A percentile compares a stretch with the other conserved stretches of the same genome.
These are phyloP conservation scores for Nigrograna mackinnonii DNA, from an alignment of 2,329 filamentous ascomycete species.

Conservation along the genomic window DNA sequence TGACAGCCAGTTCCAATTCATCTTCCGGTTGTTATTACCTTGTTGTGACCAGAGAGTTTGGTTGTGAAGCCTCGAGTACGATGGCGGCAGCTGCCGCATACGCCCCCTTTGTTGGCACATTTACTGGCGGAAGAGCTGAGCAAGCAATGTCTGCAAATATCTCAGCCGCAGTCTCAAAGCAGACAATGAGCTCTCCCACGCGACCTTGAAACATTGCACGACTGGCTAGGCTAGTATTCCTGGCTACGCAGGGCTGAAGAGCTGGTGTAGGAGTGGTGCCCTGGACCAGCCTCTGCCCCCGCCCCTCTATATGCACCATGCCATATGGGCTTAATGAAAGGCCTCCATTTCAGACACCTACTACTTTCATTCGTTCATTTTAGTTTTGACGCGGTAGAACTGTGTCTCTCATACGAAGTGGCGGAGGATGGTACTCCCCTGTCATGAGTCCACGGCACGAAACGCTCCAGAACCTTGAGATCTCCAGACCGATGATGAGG, in stretches of 20 bases:
- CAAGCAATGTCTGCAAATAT: slow-evolving; percentile 1
- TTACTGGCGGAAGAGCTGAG: slow-evolving; percentile 19
- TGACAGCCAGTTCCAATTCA: too few relatives aligned
- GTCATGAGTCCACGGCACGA: not conserved
- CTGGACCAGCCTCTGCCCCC: slow-evolving; percentile 26
- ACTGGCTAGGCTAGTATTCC: slow-evolving; percentile 14
- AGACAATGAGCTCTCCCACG: slow-evolving; percentile 23
- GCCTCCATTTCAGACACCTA: not conserved
- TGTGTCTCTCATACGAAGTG: not conserved
- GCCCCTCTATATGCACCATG: slow-evolving; percentile 15
- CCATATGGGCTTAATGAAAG: not conserved
- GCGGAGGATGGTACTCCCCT: slow-evolving; percentile 6
- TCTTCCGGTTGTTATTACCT: slow-evolving; percentile 1
- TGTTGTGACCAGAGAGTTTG: not conserved
- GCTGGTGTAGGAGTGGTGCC: slow-evolving; percentile 10
- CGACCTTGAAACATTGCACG: slow-evolving; percentile 5
- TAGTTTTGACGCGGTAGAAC: not conserved
- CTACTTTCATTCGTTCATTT: slow-evolving; percentile 16
- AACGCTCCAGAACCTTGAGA: slow-evolving; percentile 7
- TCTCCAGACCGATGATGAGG: slow-evolving; percentile 24
- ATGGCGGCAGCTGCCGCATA: not conserved
- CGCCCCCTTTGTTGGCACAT: slow-evolving; percentile 3
- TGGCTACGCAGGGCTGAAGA: slow-evolving; percentile 14
- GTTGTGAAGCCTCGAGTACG: not conserved
- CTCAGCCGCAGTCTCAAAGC: slow-evolving; percentile 23